Percentiles rank a stretch among this genome's conserved stretches.
These are phyloP conservation scores for Gynochthodes officinalis DNA, from an alignment of 257 asterid genomes.

Conservation along the genomic window DNA sequence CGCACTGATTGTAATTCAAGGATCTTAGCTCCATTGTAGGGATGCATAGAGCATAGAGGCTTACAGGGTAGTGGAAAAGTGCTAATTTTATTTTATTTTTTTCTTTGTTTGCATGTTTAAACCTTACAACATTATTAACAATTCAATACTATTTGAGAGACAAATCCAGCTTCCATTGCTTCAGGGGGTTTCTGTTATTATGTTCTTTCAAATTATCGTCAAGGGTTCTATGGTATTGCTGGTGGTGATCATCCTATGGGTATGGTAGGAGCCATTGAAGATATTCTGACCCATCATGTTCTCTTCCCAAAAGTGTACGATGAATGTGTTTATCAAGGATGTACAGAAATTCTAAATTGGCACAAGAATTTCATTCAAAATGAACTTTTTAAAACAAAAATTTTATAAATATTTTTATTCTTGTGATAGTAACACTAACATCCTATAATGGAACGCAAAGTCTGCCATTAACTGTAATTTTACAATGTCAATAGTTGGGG, in stretches of 20 bases:
- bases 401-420: no score
- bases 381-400: no score
- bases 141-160: not conserved
- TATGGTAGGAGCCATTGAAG: not conserved
- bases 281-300: not conserved
- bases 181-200: no score
- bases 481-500: no score
- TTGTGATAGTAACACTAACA: no score
- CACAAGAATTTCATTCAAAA: no score
- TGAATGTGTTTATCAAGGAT: no score
- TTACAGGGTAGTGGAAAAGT: slow-evolving; percentile 21
- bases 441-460: no score
- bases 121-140: not conserved
- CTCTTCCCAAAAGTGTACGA: not conserved
- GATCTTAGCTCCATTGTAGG: slow-evolving; percentile 21
- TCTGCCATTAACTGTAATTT: no score
- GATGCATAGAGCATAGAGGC: slow-evolving; percentile 24
- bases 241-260: not conserved
- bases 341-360: no score
- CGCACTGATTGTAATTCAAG: slow-evolving; percentile 15
- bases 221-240: no score
- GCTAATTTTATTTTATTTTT: slow-evolving; percentile 19
- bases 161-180: not conserved
- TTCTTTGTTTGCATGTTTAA: slow-evolving; percentile 10
- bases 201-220: not conserved